Evolutionary conservation across 129 eudicot species (phyloP).

Genomic region (Scalesia atractyloides): DNA sequence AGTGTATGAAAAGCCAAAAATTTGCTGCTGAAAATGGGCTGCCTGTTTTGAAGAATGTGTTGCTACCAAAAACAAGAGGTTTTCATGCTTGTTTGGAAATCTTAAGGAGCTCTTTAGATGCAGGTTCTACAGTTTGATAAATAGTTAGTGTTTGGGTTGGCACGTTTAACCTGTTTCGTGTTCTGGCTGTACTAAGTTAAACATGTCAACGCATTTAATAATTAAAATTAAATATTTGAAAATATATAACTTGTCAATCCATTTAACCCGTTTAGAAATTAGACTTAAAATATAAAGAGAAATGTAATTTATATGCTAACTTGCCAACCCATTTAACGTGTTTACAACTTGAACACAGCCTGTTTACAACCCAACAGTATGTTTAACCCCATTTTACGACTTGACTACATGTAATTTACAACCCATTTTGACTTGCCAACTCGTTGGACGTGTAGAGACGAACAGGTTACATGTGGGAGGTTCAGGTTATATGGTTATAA

Average conservation of each 20-base stretch:
- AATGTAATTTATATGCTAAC: not conserved
- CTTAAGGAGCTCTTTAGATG: constrained; percentile 72
- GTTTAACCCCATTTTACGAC: not conserved
- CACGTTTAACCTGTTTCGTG: not conserved
- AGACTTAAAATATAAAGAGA: too few relatives aligned
- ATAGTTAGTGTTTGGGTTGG: not conserved
- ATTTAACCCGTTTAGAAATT: too few relatives aligned
- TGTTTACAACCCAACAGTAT: not conserved
- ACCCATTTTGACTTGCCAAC: constrained; percentile 1
- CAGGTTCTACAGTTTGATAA: constrained; percentile 47
- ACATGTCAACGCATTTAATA: not conserved
- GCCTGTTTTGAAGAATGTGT: constrained; percentile 68
- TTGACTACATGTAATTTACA: not conserved
- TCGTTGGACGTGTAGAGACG: not conserved
- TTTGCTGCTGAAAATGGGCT: constrained; percentile 75
- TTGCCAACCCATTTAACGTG: not conserved
- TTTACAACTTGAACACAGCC: not conserved
- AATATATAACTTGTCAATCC: too few relatives aligned
- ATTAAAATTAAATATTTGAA: not conserved
- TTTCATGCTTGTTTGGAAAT: constrained; percentile 75
- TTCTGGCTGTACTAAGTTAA: not conserved
- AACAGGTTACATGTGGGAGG: not conserved
- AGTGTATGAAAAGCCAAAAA: constrained; percentile 70
- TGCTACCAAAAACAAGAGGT: constrained; percentile 87
- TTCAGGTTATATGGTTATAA: not conserved